These are phyloP conservation scores for Penicillium polonicum DNA, from an alignment of 2,329 filamentous ascomycete genomes.

Conservation along the genomic window DNA sequence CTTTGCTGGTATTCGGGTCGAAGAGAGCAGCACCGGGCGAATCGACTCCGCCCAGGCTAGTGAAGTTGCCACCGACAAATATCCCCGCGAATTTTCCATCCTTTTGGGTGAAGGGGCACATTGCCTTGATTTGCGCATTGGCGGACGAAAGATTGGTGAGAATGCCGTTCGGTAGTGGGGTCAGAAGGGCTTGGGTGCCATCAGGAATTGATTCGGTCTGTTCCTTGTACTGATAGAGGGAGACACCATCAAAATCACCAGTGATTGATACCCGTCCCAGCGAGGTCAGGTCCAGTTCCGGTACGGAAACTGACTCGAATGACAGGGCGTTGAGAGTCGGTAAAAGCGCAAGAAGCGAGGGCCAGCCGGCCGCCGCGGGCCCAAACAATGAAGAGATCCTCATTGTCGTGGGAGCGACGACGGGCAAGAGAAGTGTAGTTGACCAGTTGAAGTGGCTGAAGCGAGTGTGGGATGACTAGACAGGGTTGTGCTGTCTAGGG, in stretches of 20 bases:
- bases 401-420: constrained; percentile 46
- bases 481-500: constrained; percentile 11
- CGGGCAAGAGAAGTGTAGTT: constrained; percentile 22
- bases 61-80: constrained; percentile 92
- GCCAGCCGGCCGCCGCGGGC: constrained; percentile 42
- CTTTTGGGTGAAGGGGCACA: constrained; percentile 74
- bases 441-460: constrained; percentile 11
- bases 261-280: constrained; percentile 82
- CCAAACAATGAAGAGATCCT: constrained; percentile 47
- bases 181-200: constrained; percentile 77
- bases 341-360: constrained; percentile 31
- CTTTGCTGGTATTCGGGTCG: constrained; percentile 66
- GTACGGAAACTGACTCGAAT: constrained; percentile 38
- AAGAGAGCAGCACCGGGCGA: constrained; percentile 79
- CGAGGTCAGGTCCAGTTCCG: constrained; percentile 66
- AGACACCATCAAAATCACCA: constrained; percentile 89
- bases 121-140: constrained; percentile 80
- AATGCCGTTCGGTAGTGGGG: constrained; percentile 79
- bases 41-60: constrained; percentile 73
- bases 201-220: constrained; percentile 67
- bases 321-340: constrained; percentile 33
- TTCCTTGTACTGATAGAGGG: constrained; percentile 79
- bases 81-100: constrained; percentile 70
- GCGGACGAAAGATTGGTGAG: constrained; percentile 72
- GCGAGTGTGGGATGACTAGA: constrained; percentile 15